Base-by-base conservation (phyloP, 2,329 filamentous ascomycete genomes). In the Stachybotrys chartarum region DNA sequence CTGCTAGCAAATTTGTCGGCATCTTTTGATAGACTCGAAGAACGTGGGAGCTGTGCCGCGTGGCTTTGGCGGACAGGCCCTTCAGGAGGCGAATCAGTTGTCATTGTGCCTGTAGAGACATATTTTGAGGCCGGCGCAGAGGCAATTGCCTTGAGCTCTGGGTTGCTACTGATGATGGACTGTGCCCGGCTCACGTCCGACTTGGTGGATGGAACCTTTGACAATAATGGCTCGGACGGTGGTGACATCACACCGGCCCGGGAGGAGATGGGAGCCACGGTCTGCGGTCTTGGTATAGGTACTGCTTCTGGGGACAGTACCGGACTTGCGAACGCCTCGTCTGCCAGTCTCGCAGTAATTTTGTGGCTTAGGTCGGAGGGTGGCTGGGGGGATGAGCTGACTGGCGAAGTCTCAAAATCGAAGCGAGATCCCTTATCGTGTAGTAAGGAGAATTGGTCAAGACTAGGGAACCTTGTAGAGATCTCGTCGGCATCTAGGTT, bases 401-500 rank as follows among this genome's bases (percentile, higher is more conserved):
- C 35, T 42, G 35, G 35, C 7, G 75, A 71, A n/a, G 78, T 68
- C 57, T 90, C 86, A 68, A 97, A 97, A 54, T 93, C 86, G 63
- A 97, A 97, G 57, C 90, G 92, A 58, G 83, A 75, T 3, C 89
- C 88, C 58, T 89, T 83, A 59, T 97, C 91, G 62, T 96, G 91
- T 49, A 97, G 75, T 17, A 99, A 77, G 3, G 93, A 87, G 66
- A 99, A 99, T 62, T 97, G 90, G 64, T 97, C 92, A 30, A 99
- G 78, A 6, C 90, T 92, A 0, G 94, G 94, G 62, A 97, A 99
- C 53, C 88, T 83, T 31, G 84, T 81, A 0, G 93, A 91, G 30
- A 97, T 76, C 65, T 97, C 93, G 61, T 97, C 94, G 2, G 78
- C 77, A 24, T 82, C 79, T 7, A 75, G 75, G 30, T 74, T 64